Conservation (phyloP, 2,329 filamentous ascomycete species). For the Sporothrix globosa region DNA sequence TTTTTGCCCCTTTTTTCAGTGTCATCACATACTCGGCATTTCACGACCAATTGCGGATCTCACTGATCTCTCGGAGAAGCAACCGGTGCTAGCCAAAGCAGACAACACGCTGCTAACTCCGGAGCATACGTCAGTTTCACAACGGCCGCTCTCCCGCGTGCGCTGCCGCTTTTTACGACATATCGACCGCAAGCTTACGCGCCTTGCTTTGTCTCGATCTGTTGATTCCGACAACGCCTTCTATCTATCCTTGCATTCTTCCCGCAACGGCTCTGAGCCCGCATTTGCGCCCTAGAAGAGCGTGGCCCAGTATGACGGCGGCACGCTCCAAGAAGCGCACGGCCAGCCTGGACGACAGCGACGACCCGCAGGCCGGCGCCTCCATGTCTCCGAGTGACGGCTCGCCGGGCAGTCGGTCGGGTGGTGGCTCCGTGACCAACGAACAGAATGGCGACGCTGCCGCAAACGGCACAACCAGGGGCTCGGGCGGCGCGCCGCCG, state of each 20-base stretch:
- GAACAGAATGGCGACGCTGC: constrained; percentile 15
- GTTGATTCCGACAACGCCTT: background rate
- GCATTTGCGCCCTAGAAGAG: background rate
- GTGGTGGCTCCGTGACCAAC: background rate
- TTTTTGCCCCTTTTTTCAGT: background rate
- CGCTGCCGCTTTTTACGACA: background rate
- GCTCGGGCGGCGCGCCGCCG: constrained; percentile 40
- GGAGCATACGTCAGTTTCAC: constrained; percentile 11
- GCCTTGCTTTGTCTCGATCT: background rate
- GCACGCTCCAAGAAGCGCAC: constrained; percentile 32
- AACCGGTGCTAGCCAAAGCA: background rate
- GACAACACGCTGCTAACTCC: constrained; percentile 4
- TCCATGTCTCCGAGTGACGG: background rate
- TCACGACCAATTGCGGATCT: background rate
- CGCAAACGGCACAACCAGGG: background rate
- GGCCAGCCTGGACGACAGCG: constrained; percentile 22
- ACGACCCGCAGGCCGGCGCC: background rate
- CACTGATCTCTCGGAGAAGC: background rate
- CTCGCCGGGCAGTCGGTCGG: background rate
- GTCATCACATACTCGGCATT: background rate
- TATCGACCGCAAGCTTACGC: background rate
- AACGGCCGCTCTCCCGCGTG: constrained; percentile 8
- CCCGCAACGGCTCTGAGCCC: background rate
- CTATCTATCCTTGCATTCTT: background rate
- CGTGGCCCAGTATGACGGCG: constrained; percentile 26